Base-by-base conservation (phyloP, 441 rosid genomes). In the Biscutella laevigata region DNA sequence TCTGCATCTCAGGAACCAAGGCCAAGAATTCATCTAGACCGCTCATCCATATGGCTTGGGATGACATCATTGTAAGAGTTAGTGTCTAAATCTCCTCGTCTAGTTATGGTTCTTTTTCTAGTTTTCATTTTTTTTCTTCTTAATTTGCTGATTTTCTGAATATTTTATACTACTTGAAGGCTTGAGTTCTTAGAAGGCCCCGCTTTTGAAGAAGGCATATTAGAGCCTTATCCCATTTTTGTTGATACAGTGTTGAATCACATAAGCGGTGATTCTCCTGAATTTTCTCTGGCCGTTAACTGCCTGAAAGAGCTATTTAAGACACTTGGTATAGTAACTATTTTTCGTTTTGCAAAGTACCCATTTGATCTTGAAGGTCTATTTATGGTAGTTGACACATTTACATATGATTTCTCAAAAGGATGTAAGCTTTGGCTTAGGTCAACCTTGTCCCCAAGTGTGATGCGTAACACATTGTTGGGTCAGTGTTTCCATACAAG, bases 351-450 rank as follows among this genome's bases (percentile, higher is more conserved):
- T 61, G 53, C 52, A 21, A 34, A 24, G 9, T 67, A 24, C 25
- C 12, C 59, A 17, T 12, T 36, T 35, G 30, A 42, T 21, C 11
- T 35, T 46, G 49, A 59, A 44, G 24, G 49, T 49, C 28, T 16
- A 42, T 15, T 37, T 38, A 47, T 36, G 17, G 36, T 53, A 53
- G 60, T 10, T 59, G 43, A 30, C 53, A 43, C 42, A 54, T 22
- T 22, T 38, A 35, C 64, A 53, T 66, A 46, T 50, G 53, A 57
- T 64, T 59, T 45, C 49, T 61, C 69, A 17, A 54, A 67, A 94
- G 99, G 99, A 72, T 89, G 88, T 74, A 94, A 87, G 83, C 89
- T 94, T 54, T 94, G 99, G 99, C 70, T 94, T 72, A 81, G 97
- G 72, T 77, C 99, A 73, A 83, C 96, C 15, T 66, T 94, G 71